Base-by-base conservation (phyloP, 139 green algal genomes). In the Yamagishiella unicocca region DNA sequence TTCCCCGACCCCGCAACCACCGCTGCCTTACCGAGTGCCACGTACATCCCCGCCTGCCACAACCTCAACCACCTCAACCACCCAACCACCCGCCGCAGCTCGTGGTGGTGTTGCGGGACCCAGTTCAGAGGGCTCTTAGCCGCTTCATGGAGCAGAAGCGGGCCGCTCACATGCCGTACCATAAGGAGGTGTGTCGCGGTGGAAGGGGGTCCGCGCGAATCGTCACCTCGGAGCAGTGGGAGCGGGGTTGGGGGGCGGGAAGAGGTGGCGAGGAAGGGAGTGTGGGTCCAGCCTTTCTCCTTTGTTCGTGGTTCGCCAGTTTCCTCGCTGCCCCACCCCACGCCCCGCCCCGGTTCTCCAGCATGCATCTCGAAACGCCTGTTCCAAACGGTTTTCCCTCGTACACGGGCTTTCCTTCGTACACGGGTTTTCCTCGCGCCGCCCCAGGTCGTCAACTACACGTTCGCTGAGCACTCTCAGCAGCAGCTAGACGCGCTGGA, bases 131-230 rank as follows among this genome's bases (percentile, higher is more conserved):
- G 22, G 50, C 74, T 4, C 50, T 82, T 3, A 82, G 74, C 50
- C 74, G 74, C 1, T 82, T 82, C 35, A 19, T 82, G 46, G 74
- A 82, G 21, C 74, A 82, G 33, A 82, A 82, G 50, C 50, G 50
- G 7, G 31, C 31, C 31, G 4, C 12, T 19, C 45, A 46, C 14
- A 46, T 67, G 29, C 50, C 74, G 6, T 46, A 35, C 35, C 74
- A 82, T 27, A 14, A 46, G 2, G 8, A 43, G 74, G 74, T 82
- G 31, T n/a, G 37, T 54, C 21, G 19, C 58, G 58, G 6, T 68
- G 58, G 21, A 58, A 17, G 50, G 12, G 12, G 50, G 12, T 58
- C 12, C 17, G 50, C 12, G 17, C 17, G 12, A 17, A 12, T 17
- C 17, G 50, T 17, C 12, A 58, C 50, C 17, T 58, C 12, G 12